Percentiles rank a stretch among this genome's conserved stretches.
Conservation (phyloP, 2,329 filamentous ascomycete species). For the Neopestalotiopsis rosae region DNA sequence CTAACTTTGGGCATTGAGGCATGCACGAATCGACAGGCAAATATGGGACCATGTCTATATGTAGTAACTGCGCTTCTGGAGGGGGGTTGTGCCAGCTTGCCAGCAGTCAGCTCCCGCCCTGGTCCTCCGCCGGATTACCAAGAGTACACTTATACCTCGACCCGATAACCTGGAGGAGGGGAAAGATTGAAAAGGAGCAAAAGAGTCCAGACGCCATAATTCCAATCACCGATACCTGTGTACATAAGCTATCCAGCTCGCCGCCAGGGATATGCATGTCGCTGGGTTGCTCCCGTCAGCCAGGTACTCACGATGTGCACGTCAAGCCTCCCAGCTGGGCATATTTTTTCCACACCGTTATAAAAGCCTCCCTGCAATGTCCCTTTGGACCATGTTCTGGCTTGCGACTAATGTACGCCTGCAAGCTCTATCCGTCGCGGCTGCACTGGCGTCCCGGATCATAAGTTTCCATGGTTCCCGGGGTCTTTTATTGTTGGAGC, state of each 20-base stretch:
- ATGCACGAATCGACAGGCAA: background rate
- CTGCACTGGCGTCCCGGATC: background rate
- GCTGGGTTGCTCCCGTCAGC: background rate
- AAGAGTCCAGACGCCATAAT: background rate
- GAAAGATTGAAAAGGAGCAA: no score
- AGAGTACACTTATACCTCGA: background rate
- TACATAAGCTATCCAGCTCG: background rate
- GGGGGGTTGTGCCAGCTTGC: background rate
- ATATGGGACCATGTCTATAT: background rate
- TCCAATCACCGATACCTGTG: background rate
- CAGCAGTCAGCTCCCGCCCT: background rate
- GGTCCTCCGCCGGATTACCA: background rate
- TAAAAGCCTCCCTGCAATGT: background rate
- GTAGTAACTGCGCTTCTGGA: background rate
- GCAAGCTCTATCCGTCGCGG: background rate
- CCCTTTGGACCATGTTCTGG: background rate
- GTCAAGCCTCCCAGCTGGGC: background rate
- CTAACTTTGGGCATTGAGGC: background rate
- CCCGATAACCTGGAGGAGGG: background rate
- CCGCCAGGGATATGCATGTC: background rate
- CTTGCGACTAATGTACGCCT: background rate
- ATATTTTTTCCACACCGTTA: background rate
- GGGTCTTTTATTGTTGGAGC: conserved; percentile 1
- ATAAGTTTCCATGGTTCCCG: background rate
- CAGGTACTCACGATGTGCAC: background rate